Percentiles rank a stretch among this genome's conserved stretches.
phyloP scores from a whole-genome alignment of 108 stramenopile species.

The Pseudonitzschia multiseries region DNA sequence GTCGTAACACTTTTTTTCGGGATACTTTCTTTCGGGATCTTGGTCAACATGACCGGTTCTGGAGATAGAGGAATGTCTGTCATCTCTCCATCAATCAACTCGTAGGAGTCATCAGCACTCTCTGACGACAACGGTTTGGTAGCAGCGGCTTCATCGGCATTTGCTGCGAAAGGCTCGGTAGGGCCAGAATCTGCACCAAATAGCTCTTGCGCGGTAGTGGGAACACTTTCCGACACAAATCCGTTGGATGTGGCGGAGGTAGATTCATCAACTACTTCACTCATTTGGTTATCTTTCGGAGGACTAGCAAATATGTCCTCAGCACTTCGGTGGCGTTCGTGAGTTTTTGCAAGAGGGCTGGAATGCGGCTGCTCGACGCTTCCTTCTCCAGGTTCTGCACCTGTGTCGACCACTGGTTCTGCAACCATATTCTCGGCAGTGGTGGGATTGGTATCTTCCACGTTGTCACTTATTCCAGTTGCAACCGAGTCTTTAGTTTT shows the following conservation, averaged over 20 bases:
- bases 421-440: neutral
- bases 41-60: conserved; percentile 1
- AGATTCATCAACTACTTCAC: neutral
- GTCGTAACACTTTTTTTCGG: neutral
- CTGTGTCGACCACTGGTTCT: neutral
- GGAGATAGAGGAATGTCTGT: conserved; percentile 37
- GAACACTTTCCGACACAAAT: neutral
- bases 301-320: conserved; percentile 36
- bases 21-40: neutral
- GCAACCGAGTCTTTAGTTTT: neutral
- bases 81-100: conserved; percentile 26
- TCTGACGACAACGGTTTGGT: neutral
- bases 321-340: conserved; percentile 22
- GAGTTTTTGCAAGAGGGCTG: neutral
- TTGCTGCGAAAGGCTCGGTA: neutral
- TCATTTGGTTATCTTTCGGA: too few species aligned
- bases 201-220: conserved; percentile 5
- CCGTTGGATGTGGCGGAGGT: neutral
- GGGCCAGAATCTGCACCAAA: neutral
- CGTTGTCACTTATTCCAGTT: neutral
- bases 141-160: neutral
- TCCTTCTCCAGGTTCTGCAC: neutral
- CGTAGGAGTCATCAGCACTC: neutral
- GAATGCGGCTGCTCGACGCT: neutral
- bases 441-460: neutral